Percentiles rank a stretch among this genome's conserved stretches.
Evolutionary conservation across 2,329 filamentous ascomycete genomes (phyloP).

Genomic region (Ascosphaera acerosa): DNA sequence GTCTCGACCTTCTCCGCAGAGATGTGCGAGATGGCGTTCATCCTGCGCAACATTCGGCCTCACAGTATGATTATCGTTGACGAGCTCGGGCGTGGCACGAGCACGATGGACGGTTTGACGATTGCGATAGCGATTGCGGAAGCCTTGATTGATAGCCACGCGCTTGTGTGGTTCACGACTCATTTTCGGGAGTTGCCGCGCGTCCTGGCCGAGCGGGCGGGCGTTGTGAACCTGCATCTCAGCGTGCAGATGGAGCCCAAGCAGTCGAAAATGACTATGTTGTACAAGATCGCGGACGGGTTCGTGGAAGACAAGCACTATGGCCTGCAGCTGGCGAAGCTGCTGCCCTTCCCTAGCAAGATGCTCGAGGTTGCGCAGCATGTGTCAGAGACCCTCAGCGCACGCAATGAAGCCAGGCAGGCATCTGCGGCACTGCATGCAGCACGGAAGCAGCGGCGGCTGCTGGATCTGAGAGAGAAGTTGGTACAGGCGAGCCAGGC

Average conservation of each 20-base stretch:
- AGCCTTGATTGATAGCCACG: conserved; percentile 52
- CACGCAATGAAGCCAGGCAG: conserved; percentile 31
- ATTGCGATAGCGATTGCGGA: conserved; percentile 83
- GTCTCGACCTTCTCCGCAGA: conserved; percentile 83
- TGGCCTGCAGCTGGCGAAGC: conserved; percentile 54
- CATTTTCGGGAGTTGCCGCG: conserved; percentile 68
- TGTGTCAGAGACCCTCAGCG: conserved; percentile 37
- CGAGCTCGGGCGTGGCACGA: conserved; percentile 77
- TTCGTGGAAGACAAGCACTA: conserved; percentile 49
- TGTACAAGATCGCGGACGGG: conserved; percentile 59
- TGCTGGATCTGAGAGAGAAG: conserved; percentile 47
- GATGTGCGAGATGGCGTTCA: conserved; percentile 91
- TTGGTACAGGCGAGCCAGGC: conserved; percentile 42
- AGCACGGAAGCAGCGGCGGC: conserved; percentile 39
- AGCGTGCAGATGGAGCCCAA: conserved; percentile 37
- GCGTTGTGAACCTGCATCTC: conserved; percentile 64
- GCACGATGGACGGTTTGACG: conserved; percentile 62
- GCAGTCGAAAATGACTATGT: conserved; percentile 49
- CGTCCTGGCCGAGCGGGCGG: conserved; percentile 47
- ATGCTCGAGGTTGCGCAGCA: conserved; percentile 43
- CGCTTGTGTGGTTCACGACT: conserved; percentile 77
- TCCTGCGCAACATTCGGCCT: conserved; percentile 55
- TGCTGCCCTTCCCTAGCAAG: conserved; percentile 42
- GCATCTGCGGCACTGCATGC: conserved; percentile 29
- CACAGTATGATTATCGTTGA: conserved; percentile 66